phyloP scores from a whole-genome alignment of 495 filamentous ascomycete genomes.

The Podospora sp. region DNA sequence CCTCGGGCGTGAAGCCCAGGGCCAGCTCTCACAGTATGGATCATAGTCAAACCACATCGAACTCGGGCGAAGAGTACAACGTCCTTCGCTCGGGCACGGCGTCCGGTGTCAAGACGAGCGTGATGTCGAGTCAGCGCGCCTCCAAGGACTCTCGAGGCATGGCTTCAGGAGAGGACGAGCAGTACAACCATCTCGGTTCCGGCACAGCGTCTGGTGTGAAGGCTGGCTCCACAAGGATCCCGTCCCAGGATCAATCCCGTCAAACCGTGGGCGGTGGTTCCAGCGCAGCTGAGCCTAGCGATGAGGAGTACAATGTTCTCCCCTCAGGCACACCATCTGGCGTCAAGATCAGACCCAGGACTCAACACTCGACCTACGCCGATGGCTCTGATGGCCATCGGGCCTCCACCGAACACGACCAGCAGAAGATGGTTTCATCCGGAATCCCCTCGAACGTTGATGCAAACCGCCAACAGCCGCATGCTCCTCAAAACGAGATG shows the following conservation, averaged over 20 bases:
- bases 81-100: constrained; percentile 9
- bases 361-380: background rate
- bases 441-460: constrained; percentile 38
- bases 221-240: background rate
- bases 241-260: background rate
- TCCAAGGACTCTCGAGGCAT: background rate
- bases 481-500: background rate
- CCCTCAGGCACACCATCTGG: constrained; percentile 11
- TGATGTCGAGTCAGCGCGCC: background rate
- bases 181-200: background rate
- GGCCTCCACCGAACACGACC: constrained; percentile 20
- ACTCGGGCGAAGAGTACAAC: background rate
- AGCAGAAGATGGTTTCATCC: constrained; percentile 36
- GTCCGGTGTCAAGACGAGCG: constrained; percentile 4
- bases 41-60: no score
- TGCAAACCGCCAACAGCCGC: constrained; percentile 2
- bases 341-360: background rate
- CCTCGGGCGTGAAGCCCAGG: constrained; percentile 29
- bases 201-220: constrained; percentile 4
- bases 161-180: constrained; percentile 3
- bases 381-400: background rate
- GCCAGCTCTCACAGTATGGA: no score
- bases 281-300: background rate
- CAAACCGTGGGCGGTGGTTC: background rate
- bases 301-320: constrained; percentile 1